A percentile compares a stretch with the other conserved stretches of the same genome.
Conservation (phyloP, 805 yeast species). For the Cyberlindnera mississippiensis region DNA sequence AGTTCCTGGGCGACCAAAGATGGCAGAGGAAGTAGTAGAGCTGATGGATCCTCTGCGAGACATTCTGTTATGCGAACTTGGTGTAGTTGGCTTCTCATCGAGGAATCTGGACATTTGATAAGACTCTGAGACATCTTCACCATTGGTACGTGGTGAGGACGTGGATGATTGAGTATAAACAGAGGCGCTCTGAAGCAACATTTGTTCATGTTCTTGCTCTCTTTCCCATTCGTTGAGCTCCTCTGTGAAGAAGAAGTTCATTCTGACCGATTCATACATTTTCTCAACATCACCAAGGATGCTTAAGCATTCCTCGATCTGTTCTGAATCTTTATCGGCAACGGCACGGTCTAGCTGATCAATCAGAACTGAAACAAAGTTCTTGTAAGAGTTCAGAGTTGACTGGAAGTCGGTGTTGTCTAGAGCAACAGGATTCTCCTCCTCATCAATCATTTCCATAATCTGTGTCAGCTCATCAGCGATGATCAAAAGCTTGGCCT, state of each 20-base stretch:
- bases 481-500: slow-evolving; percentile 59
- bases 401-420: slow-evolving; percentile 35
- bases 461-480: slow-evolving; percentile 55
- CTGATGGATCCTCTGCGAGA: slow-evolving; percentile 21
- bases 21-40: slow-evolving; percentile 28
- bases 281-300: slow-evolving; percentile 68
- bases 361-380: slow-evolving; percentile 54
- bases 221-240: slow-evolving; percentile 26
- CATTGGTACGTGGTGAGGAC: slow-evolving; percentile 12
- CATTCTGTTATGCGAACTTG: slow-evolving; percentile 2
- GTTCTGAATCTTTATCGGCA: slow-evolving; percentile 48
- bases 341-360: slow-evolving; percentile 56
- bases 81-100: slow-evolving; percentile 7
- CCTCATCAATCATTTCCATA: slow-evolving; percentile 27
- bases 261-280: slow-evolving; percentile 59
- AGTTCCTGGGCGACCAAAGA: slow-evolving; percentile 38
- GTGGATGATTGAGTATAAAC: slow-evolving; percentile 6
- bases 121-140: slow-evolving; percentile 1
- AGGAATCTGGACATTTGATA: slow-evolving; percentile 13
- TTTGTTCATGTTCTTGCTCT: slow-evolving; percentile 13
- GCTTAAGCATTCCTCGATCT: slow-evolving; percentile 62
- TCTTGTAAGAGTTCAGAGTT: slow-evolving; percentile 48
- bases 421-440: slow-evolving; percentile 20
- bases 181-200: slow-evolving; percentile 5
- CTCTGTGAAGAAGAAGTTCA: slow-evolving; percentile 32